A percentile compares a stretch with the other conserved stretches of the same genome.
These are phyloP conservation scores for Colletotrichum navitas DNA, from an alignment of 2,329 filamentous ascomycete species.

Conservation along the genomic window DNA sequence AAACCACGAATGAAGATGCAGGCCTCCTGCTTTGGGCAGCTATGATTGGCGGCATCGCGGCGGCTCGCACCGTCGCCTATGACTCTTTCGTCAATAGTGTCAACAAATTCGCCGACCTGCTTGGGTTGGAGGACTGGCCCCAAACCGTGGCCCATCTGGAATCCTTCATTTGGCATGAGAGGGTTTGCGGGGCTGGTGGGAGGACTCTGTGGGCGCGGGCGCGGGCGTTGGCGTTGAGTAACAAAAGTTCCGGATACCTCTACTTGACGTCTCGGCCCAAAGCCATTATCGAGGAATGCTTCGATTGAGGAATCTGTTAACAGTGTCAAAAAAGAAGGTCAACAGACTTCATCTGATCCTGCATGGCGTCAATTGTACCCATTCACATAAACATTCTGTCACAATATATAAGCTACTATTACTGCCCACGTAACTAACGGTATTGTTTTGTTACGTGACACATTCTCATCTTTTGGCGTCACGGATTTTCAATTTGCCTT, in stretches of 20 bases:
- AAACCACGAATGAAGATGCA: neutral
- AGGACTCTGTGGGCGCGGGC: neutral
- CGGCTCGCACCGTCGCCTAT: neutral
- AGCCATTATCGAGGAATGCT: neutral
- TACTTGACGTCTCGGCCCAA: no score
- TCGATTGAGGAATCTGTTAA: neutral
- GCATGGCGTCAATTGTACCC: no score
- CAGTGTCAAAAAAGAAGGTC: neutral
- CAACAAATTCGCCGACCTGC: neutral
- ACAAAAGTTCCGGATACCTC: neutral
- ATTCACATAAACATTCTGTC: no score
- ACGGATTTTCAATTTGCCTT: neutral
- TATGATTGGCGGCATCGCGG: neutral
- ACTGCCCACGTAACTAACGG: no score
- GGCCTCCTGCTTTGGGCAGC: neutral
- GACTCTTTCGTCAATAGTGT: neutral
- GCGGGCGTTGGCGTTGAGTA: neutral
- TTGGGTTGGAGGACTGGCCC: neutral
- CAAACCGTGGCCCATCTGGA: neutral
- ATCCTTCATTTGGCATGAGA: conserved; percentile 4
- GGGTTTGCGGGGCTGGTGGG: neutral
- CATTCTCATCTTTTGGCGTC: neutral
- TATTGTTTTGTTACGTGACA: no score
- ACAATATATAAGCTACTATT: no score
- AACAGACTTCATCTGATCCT: neutral